Evolutionary conservation across 352 stramenopile species (phyloP), one percentile per base, ranked within the genome.

Genomic region (Pythium vanterpoolii): DNA sequence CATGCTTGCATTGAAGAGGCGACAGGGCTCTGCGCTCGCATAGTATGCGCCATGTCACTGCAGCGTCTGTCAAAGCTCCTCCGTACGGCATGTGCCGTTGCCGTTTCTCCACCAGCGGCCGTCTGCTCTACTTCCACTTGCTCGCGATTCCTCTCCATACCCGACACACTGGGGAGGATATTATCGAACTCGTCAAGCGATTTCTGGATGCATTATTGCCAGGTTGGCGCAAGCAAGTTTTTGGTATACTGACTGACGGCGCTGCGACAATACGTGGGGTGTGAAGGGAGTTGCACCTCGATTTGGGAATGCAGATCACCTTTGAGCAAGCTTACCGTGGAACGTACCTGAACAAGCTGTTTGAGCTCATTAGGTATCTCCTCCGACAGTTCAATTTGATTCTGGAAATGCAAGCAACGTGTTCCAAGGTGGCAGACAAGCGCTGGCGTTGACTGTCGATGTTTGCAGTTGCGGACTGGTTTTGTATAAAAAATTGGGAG

Each of bases 401-500:
- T 16, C 45, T 42, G 7, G 58, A 56, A 16, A 48, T 21, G 16
- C 16, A 40, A 48, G 53, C 55, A n/a, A 64, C 54, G 2, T 64
- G 48, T 16, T 49, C 55, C 1, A 64, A 53, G 34, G 49, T 64
- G 27, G 47, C 48, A 1, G 51, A 34, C 14, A 69, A 34, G 13
- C 52, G 62, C 14, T 69, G 55, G 50, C 18, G n/a, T n/a, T n/a
- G n/a, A n/a, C n/a, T 62, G 11, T 69, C 62, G 13, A 69, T 69
- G 49, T 64, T 30, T 39, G 21, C 36, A 7, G 53, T 62, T n/a
- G 19, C 42, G 13, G 19, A 59, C 24, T 62, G 60, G 60, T 38
- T 66, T 36, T 50, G 44, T 26, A 34, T 7, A 50, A 50, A 21
- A 26, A n/a, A 50, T 50, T 34, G 18, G 23, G 44, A 23, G 44